phyloP scores from a whole-genome alignment of 768 basidiomycete genomes.

The Amanita rubescens region DNA sequence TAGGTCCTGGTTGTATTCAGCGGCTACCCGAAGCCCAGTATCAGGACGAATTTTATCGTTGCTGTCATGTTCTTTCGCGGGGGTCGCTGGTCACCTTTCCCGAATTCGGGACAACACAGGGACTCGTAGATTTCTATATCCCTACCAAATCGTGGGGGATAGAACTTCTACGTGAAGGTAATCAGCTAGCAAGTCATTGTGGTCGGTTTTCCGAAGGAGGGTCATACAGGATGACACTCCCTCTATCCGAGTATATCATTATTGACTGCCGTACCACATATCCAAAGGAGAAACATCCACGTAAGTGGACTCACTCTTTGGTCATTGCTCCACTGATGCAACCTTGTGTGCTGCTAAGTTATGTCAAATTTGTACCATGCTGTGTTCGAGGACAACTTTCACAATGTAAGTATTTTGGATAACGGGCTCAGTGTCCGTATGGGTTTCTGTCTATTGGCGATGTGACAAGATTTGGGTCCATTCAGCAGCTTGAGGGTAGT shows the following conservation, averaged over 20 bases:
- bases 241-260: neutral
- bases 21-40: neutral
- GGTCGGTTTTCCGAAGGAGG: neutral
- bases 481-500: too few species aligned
- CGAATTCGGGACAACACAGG: neutral
- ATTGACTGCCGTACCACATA: constrained; percentile 2
- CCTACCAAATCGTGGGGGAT: constrained; percentile 3
- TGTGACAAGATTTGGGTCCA: neutral
- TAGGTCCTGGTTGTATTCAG: constrained; percentile 1
- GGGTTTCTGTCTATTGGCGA: neutral
- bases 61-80: constrained; percentile 1
- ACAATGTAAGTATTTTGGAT: neutral
- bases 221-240: neutral
- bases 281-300: neutral
- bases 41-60: constrained; percentile 1
- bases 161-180: constrained; percentile 1
- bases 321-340: neutral
- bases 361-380: constrained; percentile 1
- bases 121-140: constrained; percentile 3
- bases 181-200: neutral
- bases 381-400: constrained; percentile 5
- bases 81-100: neutral
- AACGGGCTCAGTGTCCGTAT: neutral
- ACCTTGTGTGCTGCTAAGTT: neutral
- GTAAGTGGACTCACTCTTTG: constrained; percentile 2